Evolutionary conservation across 352 stramenopile species (phyloP).

Genomic region (Phytophthora sansomeana): DNA sequence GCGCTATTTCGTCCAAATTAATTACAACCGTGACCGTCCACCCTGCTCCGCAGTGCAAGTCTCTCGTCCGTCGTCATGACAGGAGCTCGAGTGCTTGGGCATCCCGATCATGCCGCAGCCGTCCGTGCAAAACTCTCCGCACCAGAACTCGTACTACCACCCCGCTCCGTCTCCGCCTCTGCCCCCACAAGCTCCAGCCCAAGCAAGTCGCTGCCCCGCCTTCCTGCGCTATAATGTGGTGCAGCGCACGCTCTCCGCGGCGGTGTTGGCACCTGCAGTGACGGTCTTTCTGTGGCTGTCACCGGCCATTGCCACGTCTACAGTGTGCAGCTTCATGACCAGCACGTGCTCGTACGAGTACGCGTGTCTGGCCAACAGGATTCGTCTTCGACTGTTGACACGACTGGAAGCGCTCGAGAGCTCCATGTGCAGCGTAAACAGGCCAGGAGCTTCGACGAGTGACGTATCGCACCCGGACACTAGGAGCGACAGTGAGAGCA

Average conservation of each 20-base stretch:
- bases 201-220: constrained; percentile 11
- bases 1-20: not conserved
- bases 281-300: constrained; percentile 84
- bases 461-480: constrained; percentile 18
- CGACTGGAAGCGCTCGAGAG: constrained; percentile 38
- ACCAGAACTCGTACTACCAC: constrained; percentile 21
- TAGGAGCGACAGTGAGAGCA: constrained; percentile 29
- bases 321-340: constrained; percentile 71
- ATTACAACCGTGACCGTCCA: not conserved
- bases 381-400: constrained; percentile 58
- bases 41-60: not conserved
- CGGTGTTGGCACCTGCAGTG: constrained; percentile 64
- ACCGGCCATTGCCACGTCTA: constrained; percentile 68
- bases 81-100: constrained; percentile 8
- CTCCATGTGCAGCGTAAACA: constrained; percentile 8
- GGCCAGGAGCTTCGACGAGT: constrained; percentile 4
- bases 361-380: constrained; percentile 73
- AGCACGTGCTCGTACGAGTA: constrained; percentile 81
- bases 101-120: constrained; percentile 31
- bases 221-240: constrained; percentile 60
- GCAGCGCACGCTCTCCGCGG: constrained; percentile 70
- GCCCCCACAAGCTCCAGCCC: not conserved
- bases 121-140: constrained; percentile 33
- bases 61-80: constrained; percentile 8
- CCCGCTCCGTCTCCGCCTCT: constrained; percentile 7